phyloP scores from a whole-genome alignment of 148 eudicot species.

The Vaccinium corymbosum region DNA sequence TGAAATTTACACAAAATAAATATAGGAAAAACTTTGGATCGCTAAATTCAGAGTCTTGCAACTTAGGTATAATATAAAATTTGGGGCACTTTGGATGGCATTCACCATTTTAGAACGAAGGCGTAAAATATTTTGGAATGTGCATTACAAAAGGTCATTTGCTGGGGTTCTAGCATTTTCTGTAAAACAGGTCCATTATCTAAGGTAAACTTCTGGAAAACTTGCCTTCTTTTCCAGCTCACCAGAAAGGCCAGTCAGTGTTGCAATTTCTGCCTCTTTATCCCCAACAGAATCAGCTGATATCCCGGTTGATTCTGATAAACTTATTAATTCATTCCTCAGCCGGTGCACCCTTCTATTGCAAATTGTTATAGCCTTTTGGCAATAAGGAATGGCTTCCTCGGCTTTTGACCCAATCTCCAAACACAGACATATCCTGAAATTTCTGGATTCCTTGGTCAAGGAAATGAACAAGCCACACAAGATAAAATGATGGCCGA shows the following conservation, averaged over 20 bases:
- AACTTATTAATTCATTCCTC: conserved; percentile 39
- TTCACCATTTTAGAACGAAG: background rate
- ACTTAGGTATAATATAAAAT: background rate
- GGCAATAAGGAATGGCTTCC: conserved; percentile 88
- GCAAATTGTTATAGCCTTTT: conserved; percentile 79
- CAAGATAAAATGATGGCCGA: background rate
- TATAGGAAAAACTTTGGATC: background rate
- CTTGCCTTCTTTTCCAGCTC: conserved; percentile 91
- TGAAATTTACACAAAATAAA: too few relatives aligned
- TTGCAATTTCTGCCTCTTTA: conserved; percentile 67
- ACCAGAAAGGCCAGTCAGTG: conserved; percentile 55
- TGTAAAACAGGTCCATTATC: background rate
- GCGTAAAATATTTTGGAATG: background rate
- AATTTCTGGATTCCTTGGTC: conserved; percentile 59
- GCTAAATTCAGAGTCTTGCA: background rate
- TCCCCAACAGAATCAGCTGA: conserved; percentile 30
- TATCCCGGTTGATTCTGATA: conserved; percentile 21
- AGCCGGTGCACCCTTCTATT: conserved; percentile 72
- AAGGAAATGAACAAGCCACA: conserved; percentile 34
- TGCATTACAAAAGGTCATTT: background rate
- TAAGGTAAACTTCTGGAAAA: background rate
- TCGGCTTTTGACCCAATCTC: conserved; percentile 76
- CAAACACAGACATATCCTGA: conserved; percentile 82
- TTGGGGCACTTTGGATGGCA: background rate
- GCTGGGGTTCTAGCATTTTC: background rate